Conservation (phyloP, 495 filamentous ascomycete species). For the Aspergillus incahuasiensis region DNA sequence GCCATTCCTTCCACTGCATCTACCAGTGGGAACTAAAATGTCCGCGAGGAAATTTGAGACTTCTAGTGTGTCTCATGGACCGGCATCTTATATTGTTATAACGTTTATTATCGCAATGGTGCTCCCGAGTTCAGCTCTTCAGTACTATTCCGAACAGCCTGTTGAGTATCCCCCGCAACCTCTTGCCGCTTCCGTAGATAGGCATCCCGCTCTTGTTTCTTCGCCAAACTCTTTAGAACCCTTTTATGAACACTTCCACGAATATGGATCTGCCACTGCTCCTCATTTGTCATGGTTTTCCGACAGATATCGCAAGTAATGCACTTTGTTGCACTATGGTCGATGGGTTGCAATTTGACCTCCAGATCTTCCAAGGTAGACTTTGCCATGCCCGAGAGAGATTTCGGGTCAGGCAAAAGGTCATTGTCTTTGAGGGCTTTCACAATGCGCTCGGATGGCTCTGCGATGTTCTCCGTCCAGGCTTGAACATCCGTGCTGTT, state of each 20-base stretch:
- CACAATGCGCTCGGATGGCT: conserved; percentile 59
- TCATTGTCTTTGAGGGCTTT: conserved; percentile 51
- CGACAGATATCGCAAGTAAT: conserved; percentile 67
- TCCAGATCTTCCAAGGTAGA: conserved; percentile 50
- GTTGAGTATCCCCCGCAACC: not conserved
- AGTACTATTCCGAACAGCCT: not conserved
- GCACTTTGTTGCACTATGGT: conserved; percentile 32
- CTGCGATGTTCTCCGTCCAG: conserved; percentile 57
- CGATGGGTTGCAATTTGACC: conserved; percentile 38
- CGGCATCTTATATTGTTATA: too few relatives aligned
- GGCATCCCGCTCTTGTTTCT: conserved; percentile 28
- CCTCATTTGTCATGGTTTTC: conserved; percentile 61
- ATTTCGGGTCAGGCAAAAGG: conserved; percentile 54
- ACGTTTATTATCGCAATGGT: not conserved
- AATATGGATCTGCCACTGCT: conserved; percentile 73
- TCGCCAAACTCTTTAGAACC: conserved; percentile 32
- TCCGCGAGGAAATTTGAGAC: not conserved
- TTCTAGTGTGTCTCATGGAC: not conserved
- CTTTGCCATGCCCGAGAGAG: conserved; percentile 56
- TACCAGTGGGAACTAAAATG: not conserved
- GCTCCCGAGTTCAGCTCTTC: conserved; percentile 1
- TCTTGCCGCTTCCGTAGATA: conserved; percentile 17
- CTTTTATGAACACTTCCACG: conserved; percentile 59
- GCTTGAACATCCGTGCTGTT: conserved; percentile 60
- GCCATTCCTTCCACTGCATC: not conserved